Conservation (phyloP, 805 yeast genomes). For the Wickerhamiella hasegawae region DNA sequence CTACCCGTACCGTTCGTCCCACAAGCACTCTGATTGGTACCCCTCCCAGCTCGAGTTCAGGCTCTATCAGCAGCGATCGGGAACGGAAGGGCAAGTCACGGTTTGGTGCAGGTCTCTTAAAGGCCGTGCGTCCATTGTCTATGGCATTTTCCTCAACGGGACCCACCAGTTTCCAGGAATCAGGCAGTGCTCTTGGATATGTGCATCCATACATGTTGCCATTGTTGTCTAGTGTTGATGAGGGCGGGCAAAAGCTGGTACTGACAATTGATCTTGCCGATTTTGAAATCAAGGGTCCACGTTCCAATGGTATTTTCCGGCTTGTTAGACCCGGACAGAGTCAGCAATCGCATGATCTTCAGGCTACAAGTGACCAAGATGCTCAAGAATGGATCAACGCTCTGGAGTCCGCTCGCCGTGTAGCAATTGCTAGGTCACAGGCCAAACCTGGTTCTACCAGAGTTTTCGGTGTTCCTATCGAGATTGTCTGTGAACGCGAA, state of each 20-base stretch:
- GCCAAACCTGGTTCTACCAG: slow-evolving; percentile 21
- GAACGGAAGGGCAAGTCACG: slow-evolving; percentile 17
- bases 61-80: slow-evolving; percentile 1
- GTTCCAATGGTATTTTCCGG: not conserved
- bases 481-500: slow-evolving; percentile 60
- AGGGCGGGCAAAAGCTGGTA: slow-evolving; percentile 33
- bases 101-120: slow-evolving; percentile 23
- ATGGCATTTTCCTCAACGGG: slow-evolving; percentile 19
- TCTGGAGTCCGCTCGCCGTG: slow-evolving; percentile 6
- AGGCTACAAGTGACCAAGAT: slow-evolving; percentile 45
- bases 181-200: slow-evolving; percentile 28
- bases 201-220: slow-evolving; percentile 50
- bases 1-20: slow-evolving; percentile 4
- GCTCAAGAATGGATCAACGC: slow-evolving; percentile 56
- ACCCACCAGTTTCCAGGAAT: not conserved
- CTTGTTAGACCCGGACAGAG: not conserved
- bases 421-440: slow-evolving; percentile 5
- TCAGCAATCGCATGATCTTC: slow-evolving; percentile 30
- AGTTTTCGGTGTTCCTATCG: slow-evolving; percentile 80
- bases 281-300: slow-evolving; percentile 20
- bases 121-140: slow-evolving; percentile 26
- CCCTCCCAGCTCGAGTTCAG: not conserved
- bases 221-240: slow-evolving; percentile 25
- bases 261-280: slow-evolving; percentile 30
- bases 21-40: slow-evolving; percentile 2